Evolutionary conservation across 768 basidiomycete species (phyloP), one percentile per base, ranked within the genome.

Genomic region (Hypsizygus marmoreus): DNA sequence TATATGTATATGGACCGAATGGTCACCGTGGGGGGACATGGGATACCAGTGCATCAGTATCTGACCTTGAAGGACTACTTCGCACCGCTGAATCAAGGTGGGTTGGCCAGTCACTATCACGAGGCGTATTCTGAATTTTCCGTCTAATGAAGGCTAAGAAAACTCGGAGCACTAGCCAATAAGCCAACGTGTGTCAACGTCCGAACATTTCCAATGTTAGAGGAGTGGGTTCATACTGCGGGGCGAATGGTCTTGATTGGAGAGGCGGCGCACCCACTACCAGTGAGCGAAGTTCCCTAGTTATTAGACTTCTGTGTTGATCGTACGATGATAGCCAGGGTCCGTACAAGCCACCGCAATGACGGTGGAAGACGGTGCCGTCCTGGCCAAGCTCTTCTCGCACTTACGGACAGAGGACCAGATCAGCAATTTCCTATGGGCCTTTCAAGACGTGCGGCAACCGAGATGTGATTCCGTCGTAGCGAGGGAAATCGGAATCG

Each of bases 331-430:
- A 9, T 26, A 82, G 80, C 73, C 75, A 22, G 76, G 78, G n/a
- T 72, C 73, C 0, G 65, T 72, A 13, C 80, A 83, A 54, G 65
- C 68, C 3, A 65, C 63, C 2, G 73, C 74, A 4, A 72, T 82
- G 58, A 67, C 73, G 1, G 58, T 84, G 14, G 83, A 85, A 63
- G 84, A 84, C 50, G 79, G 76, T 1, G 80, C 78, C 10, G 74
- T 80, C 14, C 66, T 86, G 13, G 83, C 74, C 12, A 75, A 73
- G 39, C 70, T 85, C 9, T 83, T 86, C 64, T 75, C 79, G 8
- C 79, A 78, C 52, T 62, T 84, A 4, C 63, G 63, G 17, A 56
- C 59, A 8, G 54, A 63, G 37, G 72, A 76, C 19, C 82, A 84
- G 51, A 76, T 84, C 49, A 54, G 63, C 0, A 67, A 60, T 4